Evolutionary conservation across 257 asterid species (phyloP).

Genomic region (Lantana camara): DNA sequence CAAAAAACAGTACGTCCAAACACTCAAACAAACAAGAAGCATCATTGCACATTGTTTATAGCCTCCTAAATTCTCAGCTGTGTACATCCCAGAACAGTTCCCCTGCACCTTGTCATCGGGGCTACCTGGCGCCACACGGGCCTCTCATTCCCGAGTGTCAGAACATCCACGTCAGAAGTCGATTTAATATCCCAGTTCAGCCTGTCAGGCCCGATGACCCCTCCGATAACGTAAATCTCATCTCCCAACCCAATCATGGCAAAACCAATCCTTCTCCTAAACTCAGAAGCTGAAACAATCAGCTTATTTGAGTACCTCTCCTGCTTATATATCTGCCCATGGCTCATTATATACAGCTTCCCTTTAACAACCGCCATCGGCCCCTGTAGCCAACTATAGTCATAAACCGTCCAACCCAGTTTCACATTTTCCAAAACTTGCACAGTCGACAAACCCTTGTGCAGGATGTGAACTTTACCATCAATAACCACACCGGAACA

Average conservation of each 20-base stretch:
- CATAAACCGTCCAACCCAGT: constrained; percentile 84
- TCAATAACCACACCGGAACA: constrained; percentile 82
- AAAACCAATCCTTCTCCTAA: constrained; percentile 73
- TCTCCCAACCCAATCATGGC: constrained; percentile 88
- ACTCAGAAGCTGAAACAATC: constrained; percentile 76
- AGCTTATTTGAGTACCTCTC: constrained; percentile 64
- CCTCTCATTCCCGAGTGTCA: constrained; percentile 75
- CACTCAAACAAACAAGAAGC: constrained; percentile 25
- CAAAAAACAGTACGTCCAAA: constrained; percentile 36
- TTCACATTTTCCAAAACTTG: constrained; percentile 70
- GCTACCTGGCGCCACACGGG: constrained; percentile 85
- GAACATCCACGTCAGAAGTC: constrained; percentile 72
- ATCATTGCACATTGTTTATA: constrained; percentile 23
- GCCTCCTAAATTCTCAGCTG: constrained; percentile 68
- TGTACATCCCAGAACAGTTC: constrained; percentile 90
- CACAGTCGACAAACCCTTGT: constrained; percentile 88
- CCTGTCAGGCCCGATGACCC: constrained; percentile 87
- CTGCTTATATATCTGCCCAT: constrained; percentile 78
- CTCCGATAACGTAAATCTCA: constrained; percentile 85
- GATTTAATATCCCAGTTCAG: constrained; percentile 80
- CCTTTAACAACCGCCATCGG: constrained; percentile 91
- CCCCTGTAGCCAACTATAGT: constrained; percentile 92
- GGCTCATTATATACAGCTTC: constrained; percentile 83
- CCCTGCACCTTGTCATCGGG: constrained; percentile 86
- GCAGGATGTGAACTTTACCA: constrained; percentile 84